phyloP scores from a whole-genome alignment of 2,329 filamentous ascomycete species.

The Diaporthe velutina region DNA sequence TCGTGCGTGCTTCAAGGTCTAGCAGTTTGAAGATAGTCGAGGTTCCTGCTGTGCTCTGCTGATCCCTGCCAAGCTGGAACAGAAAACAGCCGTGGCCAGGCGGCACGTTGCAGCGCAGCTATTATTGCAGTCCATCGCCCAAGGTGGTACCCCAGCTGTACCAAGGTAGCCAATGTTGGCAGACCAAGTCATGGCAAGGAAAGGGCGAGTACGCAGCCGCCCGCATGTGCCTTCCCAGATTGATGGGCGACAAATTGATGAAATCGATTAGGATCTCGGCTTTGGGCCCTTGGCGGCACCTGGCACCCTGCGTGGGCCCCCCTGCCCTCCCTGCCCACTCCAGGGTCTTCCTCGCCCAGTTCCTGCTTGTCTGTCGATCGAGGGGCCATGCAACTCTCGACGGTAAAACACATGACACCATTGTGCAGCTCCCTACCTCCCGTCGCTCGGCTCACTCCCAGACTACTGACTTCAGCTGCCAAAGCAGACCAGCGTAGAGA shows the following conservation, averaged over 20 bases:
- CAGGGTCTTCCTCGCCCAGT: constrained; percentile 19
- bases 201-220: constrained; percentile 5
- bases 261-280: constrained; percentile 23
- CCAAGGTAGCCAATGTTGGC: background rate
- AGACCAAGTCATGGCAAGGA: background rate
- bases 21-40: background rate
- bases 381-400: constrained; percentile 12
- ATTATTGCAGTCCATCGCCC: background rate
- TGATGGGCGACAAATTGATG: constrained; percentile 15
- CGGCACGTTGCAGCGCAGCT: constrained; percentile 4
- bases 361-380: constrained; percentile 5
- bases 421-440: constrained; percentile 1
- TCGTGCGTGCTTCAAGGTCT: background rate
- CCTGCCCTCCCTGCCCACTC: constrained; percentile 8
- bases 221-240: constrained; percentile 28
- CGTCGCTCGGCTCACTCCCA: background rate
- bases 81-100: constrained; percentile 21
- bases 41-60: background rate
- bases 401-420: constrained; percentile 22
- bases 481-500: background rate
- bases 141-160: background rate
- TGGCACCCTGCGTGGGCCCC: background rate
- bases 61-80: constrained; percentile 29
- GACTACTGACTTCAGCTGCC: background rate
- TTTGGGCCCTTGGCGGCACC: constrained; percentile 9